Evolutionary conservation across 176 grass and related monocot species (phyloP).

Genomic region (Aegilops sharonensis): DNA sequence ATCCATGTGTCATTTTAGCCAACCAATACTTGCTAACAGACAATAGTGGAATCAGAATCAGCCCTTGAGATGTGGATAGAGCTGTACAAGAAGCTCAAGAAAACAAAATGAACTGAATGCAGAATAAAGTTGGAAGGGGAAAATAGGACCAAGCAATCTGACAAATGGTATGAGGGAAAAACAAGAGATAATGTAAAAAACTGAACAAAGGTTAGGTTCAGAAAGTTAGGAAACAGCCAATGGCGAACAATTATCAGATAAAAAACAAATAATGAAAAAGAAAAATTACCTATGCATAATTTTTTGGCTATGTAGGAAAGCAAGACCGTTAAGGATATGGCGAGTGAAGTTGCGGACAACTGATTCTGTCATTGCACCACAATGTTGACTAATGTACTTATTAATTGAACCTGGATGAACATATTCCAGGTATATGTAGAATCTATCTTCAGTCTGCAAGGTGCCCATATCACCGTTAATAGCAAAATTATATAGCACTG

Average conservation of each 20-base stretch:
- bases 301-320: conserved; percentile 93
- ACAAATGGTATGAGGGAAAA: conserved; percentile 1
- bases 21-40: conserved; percentile 13
- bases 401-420: conserved; percentile 98
- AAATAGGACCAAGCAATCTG: neutral
- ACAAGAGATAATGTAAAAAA: neutral
- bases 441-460: conserved; percentile 59
- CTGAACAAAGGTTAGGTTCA: neutral
- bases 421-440: conserved; percentile 98
- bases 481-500: conserved; percentile 10
- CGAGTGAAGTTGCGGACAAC: conserved; percentile 92
- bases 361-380: conserved; percentile 91
- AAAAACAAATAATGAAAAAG: conserved; percentile 5
- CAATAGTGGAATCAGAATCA: neutral
- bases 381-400: conserved; percentile 88
- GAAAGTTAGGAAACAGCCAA: neutral
- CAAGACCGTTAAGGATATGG: conserved; percentile 88
- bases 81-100: conserved; percentile 3
- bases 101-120: conserved; percentile 21
- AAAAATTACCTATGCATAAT: conserved; percentile 54
- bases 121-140: conserved; percentile 11
- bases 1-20: conserved; percentile 16
- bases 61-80: conserved; percentile 1
- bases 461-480: conserved; percentile 26
- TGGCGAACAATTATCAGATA: neutral